Evolutionary conservation across 139 green algal species (phyloP).

Genomic region (Monoraphidium neglectum): DNA sequence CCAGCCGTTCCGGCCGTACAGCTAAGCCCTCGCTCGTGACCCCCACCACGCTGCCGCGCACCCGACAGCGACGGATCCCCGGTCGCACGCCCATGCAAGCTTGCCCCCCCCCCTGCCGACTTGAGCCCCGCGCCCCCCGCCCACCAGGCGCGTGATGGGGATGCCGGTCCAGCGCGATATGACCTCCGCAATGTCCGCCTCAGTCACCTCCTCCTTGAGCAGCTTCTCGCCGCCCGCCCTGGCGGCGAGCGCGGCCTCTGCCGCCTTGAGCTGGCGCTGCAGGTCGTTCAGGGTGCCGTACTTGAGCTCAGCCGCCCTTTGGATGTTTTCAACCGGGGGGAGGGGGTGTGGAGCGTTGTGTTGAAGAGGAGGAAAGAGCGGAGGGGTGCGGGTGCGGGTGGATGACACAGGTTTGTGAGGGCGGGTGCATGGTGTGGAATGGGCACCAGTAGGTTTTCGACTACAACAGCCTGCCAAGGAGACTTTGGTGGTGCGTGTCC

Average conservation of each 20-base stretch:
- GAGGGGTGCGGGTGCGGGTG: neutral
- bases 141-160: conserved; percentile 84
- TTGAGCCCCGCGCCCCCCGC: neutral
- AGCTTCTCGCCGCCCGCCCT: conserved; percentile 56
- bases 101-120: too few species aligned
- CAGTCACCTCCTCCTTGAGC: conserved; percentile 96
- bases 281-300: conserved; percentile 94
- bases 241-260: conserved; percentile 58
- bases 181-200: conserved; percentile 93
- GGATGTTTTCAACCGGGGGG: too few species aligned
- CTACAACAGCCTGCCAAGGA: too few species aligned
- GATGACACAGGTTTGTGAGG: neutral
- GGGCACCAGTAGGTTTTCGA: too few species aligned
- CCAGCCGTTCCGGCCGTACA: too few species aligned
- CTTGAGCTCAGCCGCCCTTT: conserved; percentile 95
- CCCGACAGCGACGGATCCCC: too few species aligned
- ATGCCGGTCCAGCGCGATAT: conserved; percentile 96
- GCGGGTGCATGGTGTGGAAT: neutral
- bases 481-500: too few species aligned
- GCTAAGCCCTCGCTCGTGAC: too few species aligned
- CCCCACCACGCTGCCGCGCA: too few species aligned
- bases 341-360: conserved; percentile 29
- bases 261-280: conserved; percentile 80
- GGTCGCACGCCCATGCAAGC: too few species aligned
- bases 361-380: neutral